Evolutionary conservation across 305 asterid genomes (phyloP).

Genomic region (Plantago rigida): DNA sequence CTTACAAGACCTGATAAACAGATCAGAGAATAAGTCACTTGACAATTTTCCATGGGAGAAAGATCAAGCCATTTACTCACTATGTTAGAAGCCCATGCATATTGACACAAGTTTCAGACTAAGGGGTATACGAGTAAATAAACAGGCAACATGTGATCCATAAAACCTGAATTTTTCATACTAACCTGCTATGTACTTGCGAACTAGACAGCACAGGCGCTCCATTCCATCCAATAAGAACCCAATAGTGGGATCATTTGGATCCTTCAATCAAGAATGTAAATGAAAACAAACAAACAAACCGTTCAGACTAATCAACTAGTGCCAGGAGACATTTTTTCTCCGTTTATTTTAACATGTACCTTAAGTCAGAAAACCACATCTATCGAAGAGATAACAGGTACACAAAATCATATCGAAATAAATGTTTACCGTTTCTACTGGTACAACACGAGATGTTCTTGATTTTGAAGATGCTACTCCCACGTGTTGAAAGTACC

Average conservation of each 20-base stretch:
- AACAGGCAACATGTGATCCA: constrained; percentile 2
- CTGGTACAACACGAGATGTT: constrained; percentile 67
- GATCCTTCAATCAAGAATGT: constrained; percentile 53
- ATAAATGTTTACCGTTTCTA: constrained; percentile 69
- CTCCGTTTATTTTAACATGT: not conserved
- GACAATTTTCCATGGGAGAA: constrained; percentile 8
- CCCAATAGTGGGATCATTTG: constrained; percentile 96
- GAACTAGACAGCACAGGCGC: constrained; percentile 85
- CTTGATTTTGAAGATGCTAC: constrained; percentile 69
- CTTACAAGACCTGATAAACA: constrained; percentile 21
- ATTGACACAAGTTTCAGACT: constrained; percentile 17
- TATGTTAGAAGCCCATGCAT: constrained; percentile 17
- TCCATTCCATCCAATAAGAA: constrained; percentile 95
- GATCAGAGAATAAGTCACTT: constrained; percentile 15
- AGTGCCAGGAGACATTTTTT: not conserved
- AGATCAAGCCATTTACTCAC: not conserved
- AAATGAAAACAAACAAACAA: constrained; percentile 21
- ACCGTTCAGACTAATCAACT: constrained; percentile 11
- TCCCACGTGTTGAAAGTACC: constrained; percentile 97
- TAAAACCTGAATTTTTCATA: constrained; percentile 16
- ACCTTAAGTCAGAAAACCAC: constrained; percentile 10
- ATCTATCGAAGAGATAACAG: constrained; percentile 17
- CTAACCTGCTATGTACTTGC: constrained; percentile 97
- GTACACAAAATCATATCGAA: constrained; percentile 7
- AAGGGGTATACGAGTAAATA: constrained; percentile 2